Evolutionary conservation across 768 basidiomycete species (phyloP).

Genomic region (Leucocoprinus sp.): DNA sequence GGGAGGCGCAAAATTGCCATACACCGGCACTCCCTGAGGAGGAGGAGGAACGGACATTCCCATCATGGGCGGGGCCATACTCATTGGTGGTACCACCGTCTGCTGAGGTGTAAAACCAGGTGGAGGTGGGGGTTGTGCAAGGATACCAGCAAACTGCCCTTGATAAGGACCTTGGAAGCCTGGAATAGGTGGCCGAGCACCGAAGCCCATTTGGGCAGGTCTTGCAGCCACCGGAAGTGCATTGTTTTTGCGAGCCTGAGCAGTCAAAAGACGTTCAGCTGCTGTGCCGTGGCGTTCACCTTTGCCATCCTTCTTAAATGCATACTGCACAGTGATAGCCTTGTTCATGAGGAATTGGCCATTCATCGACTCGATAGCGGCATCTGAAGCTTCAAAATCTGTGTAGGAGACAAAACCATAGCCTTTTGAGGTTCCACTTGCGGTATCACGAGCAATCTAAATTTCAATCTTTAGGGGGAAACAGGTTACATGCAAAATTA

Average conservation of each 20-base stretch:
- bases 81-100: constrained; percentile 48
- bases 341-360: constrained; percentile 98
- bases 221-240: constrained; percentile 73
- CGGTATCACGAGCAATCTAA: constrained; percentile 88
- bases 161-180: constrained; percentile 73
- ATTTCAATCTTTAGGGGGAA: not conserved
- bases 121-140: constrained; percentile 77
- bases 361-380: constrained; percentile 95
- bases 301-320: constrained; percentile 99
- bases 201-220: constrained; percentile 68
- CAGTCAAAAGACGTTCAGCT: constrained; percentile 92
- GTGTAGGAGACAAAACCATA: constrained; percentile 98
- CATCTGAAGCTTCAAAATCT: constrained; percentile 95
- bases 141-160: constrained; percentile 89
- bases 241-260: constrained; percentile 94
- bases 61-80: constrained; percentile 28
- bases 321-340: constrained; percentile 93
- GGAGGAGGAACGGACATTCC: constrained; percentile 24
- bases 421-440: constrained; percentile 82
- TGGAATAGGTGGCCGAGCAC: constrained; percentile 55
- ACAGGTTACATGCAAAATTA: constrained; percentile 12
- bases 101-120: constrained; percentile 73
- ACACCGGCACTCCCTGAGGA: constrained; percentile 23
- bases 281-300: constrained; percentile 95
- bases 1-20: constrained; percentile 28